These are phyloP conservation scores for Spergularia bocconei DNA, from an alignment of 148 eudicot genomes.

Conservation along the genomic window DNA sequence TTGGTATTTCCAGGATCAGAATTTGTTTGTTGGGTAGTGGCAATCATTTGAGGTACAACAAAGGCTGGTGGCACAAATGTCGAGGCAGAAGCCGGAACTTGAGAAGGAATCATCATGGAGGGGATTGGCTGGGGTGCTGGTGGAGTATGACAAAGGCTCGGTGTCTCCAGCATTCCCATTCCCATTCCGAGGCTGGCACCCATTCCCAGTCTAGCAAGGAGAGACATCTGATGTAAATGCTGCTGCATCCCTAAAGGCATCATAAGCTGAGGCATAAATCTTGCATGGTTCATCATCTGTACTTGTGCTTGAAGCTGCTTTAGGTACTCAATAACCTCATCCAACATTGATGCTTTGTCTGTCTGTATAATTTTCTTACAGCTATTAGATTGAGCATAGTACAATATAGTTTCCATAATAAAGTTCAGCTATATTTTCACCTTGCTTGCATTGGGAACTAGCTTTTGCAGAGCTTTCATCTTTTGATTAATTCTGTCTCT, in stretches of 20 bases:
- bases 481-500: conserved; percentile 88
- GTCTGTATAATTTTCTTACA: conserved; percentile 40
- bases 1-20: conserved; percentile 28
- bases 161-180: conserved; percentile 54
- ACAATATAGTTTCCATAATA: background rate
- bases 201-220: conserved; percentile 69
- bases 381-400: background rate
- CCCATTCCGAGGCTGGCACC: conserved; percentile 58
- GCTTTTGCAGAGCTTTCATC: conserved; percentile 82
- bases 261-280: conserved; percentile 60
- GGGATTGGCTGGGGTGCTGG: conserved; percentile 31
- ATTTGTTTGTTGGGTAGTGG: conserved; percentile 29
- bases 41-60: conserved; percentile 43
- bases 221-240: conserved; percentile 69
- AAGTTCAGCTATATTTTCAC: conserved; percentile 23
- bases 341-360: conserved; percentile 94
- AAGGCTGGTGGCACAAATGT: conserved; percentile 47
- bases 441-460: conserved; percentile 92
- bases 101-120: conserved; percentile 30
- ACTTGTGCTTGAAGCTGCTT: conserved; percentile 86
- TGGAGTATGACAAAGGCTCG: conserved; percentile 23
- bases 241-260: conserved; percentile 79
- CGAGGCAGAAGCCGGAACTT: conserved; percentile 28
- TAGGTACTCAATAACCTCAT: conserved; percentile 83
- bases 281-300: conserved; percentile 55